A percentile compares a stretch with the other conserved stretches of the same genome.
phyloP scores from a whole-genome alignment of 371 early-diverging fungal species.

The Umbelopsis sp. region DNA sequence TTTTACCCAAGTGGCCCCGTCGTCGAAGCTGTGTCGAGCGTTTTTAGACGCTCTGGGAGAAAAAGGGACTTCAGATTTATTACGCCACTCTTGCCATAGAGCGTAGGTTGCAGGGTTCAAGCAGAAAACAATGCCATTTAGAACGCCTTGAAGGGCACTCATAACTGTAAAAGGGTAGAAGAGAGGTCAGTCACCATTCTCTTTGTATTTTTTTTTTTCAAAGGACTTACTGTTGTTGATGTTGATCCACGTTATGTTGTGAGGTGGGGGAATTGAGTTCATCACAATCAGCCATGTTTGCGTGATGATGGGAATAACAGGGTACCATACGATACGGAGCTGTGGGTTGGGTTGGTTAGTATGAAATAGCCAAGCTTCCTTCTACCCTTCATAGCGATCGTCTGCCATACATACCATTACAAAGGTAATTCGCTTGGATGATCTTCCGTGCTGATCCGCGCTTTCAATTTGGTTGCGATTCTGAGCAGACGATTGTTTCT shows the following conservation, averaged over 20 bases:
- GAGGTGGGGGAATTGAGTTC: conserved; percentile 6
- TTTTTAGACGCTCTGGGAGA: conserved; percentile 1
- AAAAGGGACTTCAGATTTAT: background rate
- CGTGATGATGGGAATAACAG: conserved; percentile 18
- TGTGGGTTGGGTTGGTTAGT: background rate
- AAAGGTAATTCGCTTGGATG: conserved; percentile 11
- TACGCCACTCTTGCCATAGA: conserved; percentile 17
- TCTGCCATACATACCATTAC: conserved; percentile 13
- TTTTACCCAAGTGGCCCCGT: conserved; percentile 1
- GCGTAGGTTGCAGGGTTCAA: conserved; percentile 15
- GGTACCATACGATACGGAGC: conserved; percentile 19
- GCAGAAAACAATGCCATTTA: conserved; percentile 17
- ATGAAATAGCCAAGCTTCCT: background rate
- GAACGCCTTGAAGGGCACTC: conserved; percentile 16
- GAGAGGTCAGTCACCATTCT: background rate
- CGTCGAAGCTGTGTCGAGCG: background rate
- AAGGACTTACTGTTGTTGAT: conserved; percentile 11
- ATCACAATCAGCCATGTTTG: conserved; percentile 21
- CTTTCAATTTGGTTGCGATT: background rate
- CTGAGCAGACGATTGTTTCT: background rate
- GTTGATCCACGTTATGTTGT: conserved; percentile 10
- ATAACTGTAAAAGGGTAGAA: background rate
- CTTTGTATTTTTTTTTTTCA: background rate
- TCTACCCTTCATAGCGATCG: background rate
- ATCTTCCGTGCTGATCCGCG: background rate